These are phyloP conservation scores for Colletotrichum salicis DNA, from an alignment of 2,329 filamentous ascomycete genomes.

Conservation along the genomic window DNA sequence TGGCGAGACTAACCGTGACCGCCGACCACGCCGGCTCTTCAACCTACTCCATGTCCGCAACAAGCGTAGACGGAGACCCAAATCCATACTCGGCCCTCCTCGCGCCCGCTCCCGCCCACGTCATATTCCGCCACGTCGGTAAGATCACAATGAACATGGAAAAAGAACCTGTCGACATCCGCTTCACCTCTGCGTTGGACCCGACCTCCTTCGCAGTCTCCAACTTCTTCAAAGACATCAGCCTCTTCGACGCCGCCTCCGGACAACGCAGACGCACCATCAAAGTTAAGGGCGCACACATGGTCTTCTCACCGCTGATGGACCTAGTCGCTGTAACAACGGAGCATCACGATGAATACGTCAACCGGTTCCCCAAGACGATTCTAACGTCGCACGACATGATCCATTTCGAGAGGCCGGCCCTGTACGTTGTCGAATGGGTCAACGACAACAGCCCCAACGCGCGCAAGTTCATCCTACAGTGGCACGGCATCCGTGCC, in stretches of 20 bases:
- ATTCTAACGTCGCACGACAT: slow-evolving; percentile 23
- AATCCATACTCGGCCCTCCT: slow-evolving; percentile 1
- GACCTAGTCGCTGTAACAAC: slow-evolving; percentile 19
- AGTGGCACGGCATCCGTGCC: slow-evolving; percentile 25
- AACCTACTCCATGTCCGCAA: neutral
- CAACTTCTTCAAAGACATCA: slow-evolving; percentile 24
- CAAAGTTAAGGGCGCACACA: slow-evolving; percentile 18
- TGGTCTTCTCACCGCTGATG: slow-evolving; percentile 21
- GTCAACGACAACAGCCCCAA: neutral
- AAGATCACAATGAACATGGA: slow-evolving; percentile 27
- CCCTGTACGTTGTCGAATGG: slow-evolving; percentile 14
- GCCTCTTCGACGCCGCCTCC: slow-evolving; percentile 20
- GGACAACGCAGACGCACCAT: neutral
- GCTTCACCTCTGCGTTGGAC: slow-evolving; percentile 10
- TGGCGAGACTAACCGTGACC: neutral
- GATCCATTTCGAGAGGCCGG: slow-evolving; percentile 18
- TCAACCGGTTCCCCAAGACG: neutral
- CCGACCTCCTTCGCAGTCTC: slow-evolving; percentile 26
- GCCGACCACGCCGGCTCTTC: neutral
- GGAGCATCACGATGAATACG: slow-evolving; percentile 18
- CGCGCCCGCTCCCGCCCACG: neutral
- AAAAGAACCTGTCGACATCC: slow-evolving; percentile 24
- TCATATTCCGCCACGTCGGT: slow-evolving; percentile 18
- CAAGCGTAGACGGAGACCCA: neutral
- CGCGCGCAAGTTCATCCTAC: slow-evolving; percentile 2